Conservation (phyloP, 495 filamentous ascomycete species). For the Neurospora tetraspora region DNA sequence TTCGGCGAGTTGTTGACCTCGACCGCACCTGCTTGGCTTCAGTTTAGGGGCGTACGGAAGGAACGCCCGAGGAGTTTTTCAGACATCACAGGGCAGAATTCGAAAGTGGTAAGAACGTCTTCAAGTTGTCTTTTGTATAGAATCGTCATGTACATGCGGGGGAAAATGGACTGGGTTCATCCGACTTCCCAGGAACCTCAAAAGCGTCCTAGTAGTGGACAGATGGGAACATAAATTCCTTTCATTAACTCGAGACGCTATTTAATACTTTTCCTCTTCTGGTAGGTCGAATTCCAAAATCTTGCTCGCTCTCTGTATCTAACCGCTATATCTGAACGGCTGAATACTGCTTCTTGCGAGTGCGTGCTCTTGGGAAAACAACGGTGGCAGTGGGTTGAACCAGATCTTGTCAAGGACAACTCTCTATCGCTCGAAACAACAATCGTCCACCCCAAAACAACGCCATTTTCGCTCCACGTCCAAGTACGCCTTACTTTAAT, state of each 20-base stretch:
- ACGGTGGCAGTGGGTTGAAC: neutral
- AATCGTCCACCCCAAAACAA: neutral
- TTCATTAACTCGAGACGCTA: neutral
- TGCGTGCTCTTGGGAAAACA: neutral
- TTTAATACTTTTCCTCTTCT: neutral
- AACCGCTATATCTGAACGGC: neutral
- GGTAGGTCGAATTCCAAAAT: neutral
- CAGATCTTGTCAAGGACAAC: neutral
- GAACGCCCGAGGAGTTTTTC: neutral
- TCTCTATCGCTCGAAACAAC: neutral
- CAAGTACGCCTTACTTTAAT: constrained; percentile 13
- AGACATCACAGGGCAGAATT: neutral
- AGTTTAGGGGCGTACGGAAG: neutral
- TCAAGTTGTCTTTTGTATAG: neutral
- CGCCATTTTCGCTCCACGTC: neutral
- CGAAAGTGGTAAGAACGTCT: neutral
- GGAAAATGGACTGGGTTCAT: neutral
- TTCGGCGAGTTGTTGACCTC: neutral
- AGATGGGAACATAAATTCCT: neutral
- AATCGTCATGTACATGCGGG: neutral
- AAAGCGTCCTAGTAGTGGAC: neutral
- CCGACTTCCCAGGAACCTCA: neutral
- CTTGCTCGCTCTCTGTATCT: neutral
- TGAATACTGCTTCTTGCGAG: neutral
- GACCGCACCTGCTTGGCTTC: neutral